Conservation (phyloP, 2,329 filamentous ascomycete species). For the Apiospora koreana region DNA sequence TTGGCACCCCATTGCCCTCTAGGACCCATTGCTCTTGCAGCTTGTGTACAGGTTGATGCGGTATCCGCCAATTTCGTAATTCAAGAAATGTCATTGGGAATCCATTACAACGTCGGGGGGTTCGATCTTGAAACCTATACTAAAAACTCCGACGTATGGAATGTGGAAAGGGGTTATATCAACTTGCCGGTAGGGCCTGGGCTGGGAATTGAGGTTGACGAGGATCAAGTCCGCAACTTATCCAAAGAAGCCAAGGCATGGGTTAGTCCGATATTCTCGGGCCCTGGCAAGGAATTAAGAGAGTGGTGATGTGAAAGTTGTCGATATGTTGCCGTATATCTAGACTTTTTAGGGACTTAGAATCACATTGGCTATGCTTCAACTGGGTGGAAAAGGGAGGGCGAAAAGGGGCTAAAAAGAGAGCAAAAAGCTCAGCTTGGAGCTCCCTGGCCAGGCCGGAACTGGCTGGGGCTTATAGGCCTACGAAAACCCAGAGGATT, state of each 20-base stretch:
- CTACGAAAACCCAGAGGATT: too few relatives aligned
- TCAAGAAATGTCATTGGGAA: slow-evolving; percentile 77
- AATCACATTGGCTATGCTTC: not conserved
- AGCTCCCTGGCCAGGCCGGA: too few relatives aligned
- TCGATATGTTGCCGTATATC: not conserved
- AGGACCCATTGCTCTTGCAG: slow-evolving; percentile 72
- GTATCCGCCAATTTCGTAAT: slow-evolving; percentile 68
- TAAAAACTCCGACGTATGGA: slow-evolving; percentile 64
- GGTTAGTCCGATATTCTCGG: slow-evolving; percentile 67
- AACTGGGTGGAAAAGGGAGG: not conserved
- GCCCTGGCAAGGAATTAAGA: slow-evolving; percentile 64
- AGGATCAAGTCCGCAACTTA: slow-evolving; percentile 63
- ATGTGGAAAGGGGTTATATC: slow-evolving; percentile 67
- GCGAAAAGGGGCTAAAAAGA: too few relatives aligned
- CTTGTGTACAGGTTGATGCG: slow-evolving; percentile 67
- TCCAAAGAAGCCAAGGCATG: slow-evolving; percentile 62
- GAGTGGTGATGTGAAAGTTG: slow-evolving; percentile 57
- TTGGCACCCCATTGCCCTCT: slow-evolving; percentile 74
- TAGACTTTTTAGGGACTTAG: not conserved
- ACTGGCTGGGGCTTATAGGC: too few relatives aligned
- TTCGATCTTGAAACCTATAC: slow-evolving; percentile 68
- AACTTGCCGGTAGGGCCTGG: slow-evolving; percentile 60
- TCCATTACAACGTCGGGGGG: slow-evolving; percentile 73
- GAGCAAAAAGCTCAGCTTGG: too few relatives aligned
- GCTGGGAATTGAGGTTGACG: slow-evolving; percentile 71